Evolutionary conservation across 345 rosid species (phyloP).

Genomic region (Kandelia obovata): DNA sequence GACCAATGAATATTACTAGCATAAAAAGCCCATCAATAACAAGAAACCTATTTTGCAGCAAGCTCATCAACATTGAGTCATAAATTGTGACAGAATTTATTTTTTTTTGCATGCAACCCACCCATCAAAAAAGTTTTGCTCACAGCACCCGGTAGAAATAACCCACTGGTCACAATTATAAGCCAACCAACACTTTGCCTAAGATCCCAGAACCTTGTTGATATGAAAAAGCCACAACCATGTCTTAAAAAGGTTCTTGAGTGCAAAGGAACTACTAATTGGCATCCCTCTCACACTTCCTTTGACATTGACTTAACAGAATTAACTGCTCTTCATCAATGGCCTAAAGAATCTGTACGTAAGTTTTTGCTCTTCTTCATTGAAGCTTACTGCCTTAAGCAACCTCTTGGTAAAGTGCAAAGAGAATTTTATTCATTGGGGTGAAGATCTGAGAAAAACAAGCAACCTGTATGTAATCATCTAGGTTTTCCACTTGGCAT

Average conservation of each 20-base stretch:
- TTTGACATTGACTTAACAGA: too few species aligned
- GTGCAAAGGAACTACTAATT: background rate
- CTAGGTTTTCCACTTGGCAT: too few species aligned
- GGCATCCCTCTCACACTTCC: too few species aligned
- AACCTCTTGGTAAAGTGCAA: too few species aligned
- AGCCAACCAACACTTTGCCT: slow-evolving; percentile 6
- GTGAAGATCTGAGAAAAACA: too few species aligned
- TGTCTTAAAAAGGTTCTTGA: background rate
- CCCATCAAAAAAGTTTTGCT: slow-evolving; percentile 1
- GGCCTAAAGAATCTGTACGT: too few species aligned
- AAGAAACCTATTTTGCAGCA: background rate
- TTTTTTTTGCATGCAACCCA: background rate
- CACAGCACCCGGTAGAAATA: slow-evolving; percentile 1
- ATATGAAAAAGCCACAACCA: background rate
- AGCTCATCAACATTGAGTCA: background rate
- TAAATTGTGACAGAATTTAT: background rate
- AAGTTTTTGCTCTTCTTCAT: too few species aligned
- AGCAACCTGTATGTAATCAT: too few species aligned
- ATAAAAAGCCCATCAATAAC: background rate
- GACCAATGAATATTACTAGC: background rate
- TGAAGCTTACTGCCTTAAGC: too few species aligned
- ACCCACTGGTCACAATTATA: slow-evolving; percentile 10
- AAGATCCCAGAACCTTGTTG: background rate
- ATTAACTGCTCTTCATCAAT: too few species aligned
- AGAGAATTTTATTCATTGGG: too few species aligned